phyloP scores from a whole-genome alignment of 2,329 filamentous ascomycete genomes.

The Sphaceloma murrayae region DNA sequence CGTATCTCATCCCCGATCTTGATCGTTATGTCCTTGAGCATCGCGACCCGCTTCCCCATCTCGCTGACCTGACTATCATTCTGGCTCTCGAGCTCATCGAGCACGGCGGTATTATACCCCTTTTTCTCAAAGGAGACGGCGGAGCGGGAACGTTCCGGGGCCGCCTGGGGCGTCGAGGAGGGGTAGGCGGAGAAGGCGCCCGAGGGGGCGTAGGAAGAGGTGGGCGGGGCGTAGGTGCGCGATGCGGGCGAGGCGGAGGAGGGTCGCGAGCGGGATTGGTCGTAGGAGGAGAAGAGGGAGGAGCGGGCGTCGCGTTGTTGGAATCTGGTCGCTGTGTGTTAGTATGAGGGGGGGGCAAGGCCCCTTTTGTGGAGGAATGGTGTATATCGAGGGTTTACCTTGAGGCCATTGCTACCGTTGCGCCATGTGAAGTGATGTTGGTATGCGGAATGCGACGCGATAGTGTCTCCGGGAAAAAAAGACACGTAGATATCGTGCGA shows the following conservation, averaged over 20 bases:
- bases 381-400: conserved; percentile 15
- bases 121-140: conserved; percentile 34
- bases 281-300: conserved; percentile 34
- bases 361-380: too few species aligned
- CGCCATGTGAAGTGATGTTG: conserved; percentile 7
- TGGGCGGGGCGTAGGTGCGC: conserved; percentile 20
- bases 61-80: conserved; percentile 84
- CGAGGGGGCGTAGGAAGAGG: conserved; percentile 16
- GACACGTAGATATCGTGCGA: too few species aligned
- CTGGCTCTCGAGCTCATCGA: conserved; percentile 90
- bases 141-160: conserved; percentile 4
- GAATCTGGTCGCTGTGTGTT: conserved; percentile 20
- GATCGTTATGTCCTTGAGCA: conserved; percentile 81
- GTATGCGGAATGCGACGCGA: not conserved
- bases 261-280: conserved; percentile 27
- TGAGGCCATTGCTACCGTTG: conserved; percentile 18
- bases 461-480: not conserved
- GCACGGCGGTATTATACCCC: conserved; percentile 86
- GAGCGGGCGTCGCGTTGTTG: conserved; percentile 33
- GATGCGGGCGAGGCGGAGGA: conserved; percentile 26
- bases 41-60: conserved; percentile 81
- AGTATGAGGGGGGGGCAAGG: not conserved
- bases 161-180: conserved; percentile 16
- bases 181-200: conserved; percentile 26
- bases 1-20: conserved; percentile 95